Evolutionary conservation across 768 basidiomycete species (phyloP).

Genomic region (Suillus occidentalis): DNA sequence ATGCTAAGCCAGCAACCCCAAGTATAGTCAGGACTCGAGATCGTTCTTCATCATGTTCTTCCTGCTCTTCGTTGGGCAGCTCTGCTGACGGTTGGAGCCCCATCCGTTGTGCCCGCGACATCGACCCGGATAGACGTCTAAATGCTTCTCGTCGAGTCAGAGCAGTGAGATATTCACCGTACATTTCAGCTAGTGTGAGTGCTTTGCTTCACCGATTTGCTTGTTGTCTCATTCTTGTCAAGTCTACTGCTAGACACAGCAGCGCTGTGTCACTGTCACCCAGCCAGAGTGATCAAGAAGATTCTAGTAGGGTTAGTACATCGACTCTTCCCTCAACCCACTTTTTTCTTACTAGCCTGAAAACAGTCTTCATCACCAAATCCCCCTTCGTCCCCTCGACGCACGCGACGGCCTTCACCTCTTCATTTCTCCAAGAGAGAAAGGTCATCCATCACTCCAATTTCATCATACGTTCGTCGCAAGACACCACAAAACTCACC

Average conservation of each 20-base stretch:
- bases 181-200: conserved; percentile 29
- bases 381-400: conserved; percentile 41
- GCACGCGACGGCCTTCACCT: conserved; percentile 40
- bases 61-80: conserved; percentile 44
- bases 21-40: conserved; percentile 26
- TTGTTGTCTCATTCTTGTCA: background rate
- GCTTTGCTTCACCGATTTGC: background rate
- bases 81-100: conserved; percentile 30
- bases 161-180: conserved; percentile 31
- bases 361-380: conserved; percentile 36
- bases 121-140: conserved; percentile 30
- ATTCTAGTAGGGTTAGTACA: conserved; percentile 34
- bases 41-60: conserved; percentile 45
- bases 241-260: conserved; percentile 43
- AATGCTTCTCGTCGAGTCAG: conserved; percentile 26
- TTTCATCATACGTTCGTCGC: conserved; percentile 77
- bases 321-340: conserved; percentile 18
- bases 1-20: conserved; percentile 32
- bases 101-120: conserved; percentile 34
- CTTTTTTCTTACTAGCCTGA: conserved; percentile 27
- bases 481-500: conserved; percentile 77
- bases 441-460: conserved; percentile 66
- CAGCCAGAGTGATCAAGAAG: conserved; percentile 26
- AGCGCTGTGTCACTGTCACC: conserved; percentile 42
- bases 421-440: conserved; percentile 53